Conservation (phyloP, 805 yeast species). For the Pichia sporocuriosa region DNA sequence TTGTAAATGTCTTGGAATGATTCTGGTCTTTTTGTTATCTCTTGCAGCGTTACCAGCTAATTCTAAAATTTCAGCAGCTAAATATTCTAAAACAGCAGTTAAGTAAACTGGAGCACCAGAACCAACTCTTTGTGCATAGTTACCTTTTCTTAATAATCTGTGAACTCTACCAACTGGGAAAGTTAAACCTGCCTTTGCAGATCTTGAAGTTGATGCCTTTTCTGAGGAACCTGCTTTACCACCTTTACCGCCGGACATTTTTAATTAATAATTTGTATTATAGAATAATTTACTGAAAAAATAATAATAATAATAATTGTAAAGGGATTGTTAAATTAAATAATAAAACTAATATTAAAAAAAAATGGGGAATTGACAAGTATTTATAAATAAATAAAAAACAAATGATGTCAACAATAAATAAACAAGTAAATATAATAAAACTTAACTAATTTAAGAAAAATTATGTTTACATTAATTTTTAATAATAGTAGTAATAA, state of each 20-base stretch:
- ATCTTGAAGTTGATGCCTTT: constrained; percentile 96
- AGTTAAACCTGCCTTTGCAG: constrained; percentile 96
- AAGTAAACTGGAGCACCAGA: constrained; percentile 98
- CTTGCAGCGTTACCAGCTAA: constrained; percentile 99
- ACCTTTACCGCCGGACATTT: constrained; percentile 69
- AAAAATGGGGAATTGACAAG: constrained; percentile 1
- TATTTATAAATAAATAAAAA: constrained; percentile 6
- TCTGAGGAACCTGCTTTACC: constrained; percentile 94
- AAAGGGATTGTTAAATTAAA: background rate
- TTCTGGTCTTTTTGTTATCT: constrained; percentile 98
- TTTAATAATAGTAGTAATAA: background rate
- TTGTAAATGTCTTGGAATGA: constrained; percentile 97
- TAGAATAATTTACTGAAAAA: background rate
- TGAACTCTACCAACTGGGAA: constrained; percentile 99
- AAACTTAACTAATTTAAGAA: too few species aligned
- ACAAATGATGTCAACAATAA: too few species aligned
- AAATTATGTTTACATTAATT: too few species aligned
- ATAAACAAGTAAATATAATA: too few species aligned
- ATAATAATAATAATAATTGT: background rate
- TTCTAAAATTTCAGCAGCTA: constrained; percentile 96
- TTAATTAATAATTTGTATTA: constrained; percentile 7
- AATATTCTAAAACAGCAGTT: constrained; percentile 93
- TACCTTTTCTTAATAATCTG: constrained; percentile 92
- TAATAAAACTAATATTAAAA: background rate
- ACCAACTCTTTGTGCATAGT: constrained; percentile 98